Evolutionary conservation across 495 filamentous ascomycete species (phyloP), one percentile per base, ranked within the genome.

Genomic region (Xylaria castorea): DNA sequence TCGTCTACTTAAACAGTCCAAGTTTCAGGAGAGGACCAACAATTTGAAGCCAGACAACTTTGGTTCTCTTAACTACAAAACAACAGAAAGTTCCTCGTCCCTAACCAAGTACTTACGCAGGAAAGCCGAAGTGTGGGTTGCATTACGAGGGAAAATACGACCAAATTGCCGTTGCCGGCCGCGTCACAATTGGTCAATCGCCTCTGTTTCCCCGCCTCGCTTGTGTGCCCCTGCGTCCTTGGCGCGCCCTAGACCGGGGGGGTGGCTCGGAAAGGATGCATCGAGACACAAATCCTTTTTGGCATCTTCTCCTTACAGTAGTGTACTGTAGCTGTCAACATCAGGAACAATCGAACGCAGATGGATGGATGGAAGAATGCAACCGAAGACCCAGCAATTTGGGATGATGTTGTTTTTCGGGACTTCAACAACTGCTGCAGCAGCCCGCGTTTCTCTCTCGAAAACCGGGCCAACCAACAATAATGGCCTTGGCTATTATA

Each of bases 221-320:
- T 71, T 65, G 3, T 50, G 58, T 1, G 38, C 34, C 58, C 58
- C n/a, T 61, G 32, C 7, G 18, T 58, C 8, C 30, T 25, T 66
- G 4, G 16, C 14, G 36, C 36, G 38, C 14, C 60, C 42, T 34
- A 60, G 46, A n/a, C 69, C 60, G 69, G 48, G 57, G 60, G 20
- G n/a, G n/a, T n/a, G n/a, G 34, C 48, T 42, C 42, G 46, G 40
- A 34, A 65, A 58, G 60, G 57, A 69, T 60, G 51, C 69, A 71
- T 57, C 34, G 46, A 68, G 66, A 50, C 60, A 51, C 69, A 14
- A 62, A 65, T 64, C 16, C 48, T 32, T 44, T n/a, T 48, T 40
- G 32, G 30, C n/a, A 16, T n/a, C 5, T n/a, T 46, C 34, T 25
- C 42, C 63, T 51, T 51, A 14, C 46, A 50, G 46, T 50, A 50